Evolutionary conservation across 169 alveolate genomes (phyloP).

Genomic region (Cryptosporidium felis): DNA sequence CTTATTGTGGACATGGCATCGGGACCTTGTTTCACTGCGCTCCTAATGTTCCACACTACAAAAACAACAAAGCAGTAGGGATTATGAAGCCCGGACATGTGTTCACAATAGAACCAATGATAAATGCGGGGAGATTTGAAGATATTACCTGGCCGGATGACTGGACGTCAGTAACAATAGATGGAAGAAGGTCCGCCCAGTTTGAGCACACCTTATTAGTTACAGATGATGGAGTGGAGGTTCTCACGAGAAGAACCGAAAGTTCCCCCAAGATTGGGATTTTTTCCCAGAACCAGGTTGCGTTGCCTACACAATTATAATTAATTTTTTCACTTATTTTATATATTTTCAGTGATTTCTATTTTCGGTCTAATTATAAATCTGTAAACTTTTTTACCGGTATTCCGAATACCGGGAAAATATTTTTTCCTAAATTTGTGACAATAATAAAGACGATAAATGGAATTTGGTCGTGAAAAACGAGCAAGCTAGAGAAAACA

Average conservation of each 20-base stretch:
- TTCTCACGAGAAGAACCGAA: conserved; percentile 90
- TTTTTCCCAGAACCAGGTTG: conserved; percentile 6
- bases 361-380: background rate
- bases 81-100: conserved; percentile 95
- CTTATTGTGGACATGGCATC: conserved; percentile 98
- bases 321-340: background rate
- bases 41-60: conserved; percentile 97
- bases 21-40: conserved; percentile 96
- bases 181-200: conserved; percentile 88
- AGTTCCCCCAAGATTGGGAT: conserved; percentile 91
- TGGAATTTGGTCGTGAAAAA: no score
- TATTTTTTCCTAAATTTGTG: background rate
- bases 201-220: conserved; percentile 97
- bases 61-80: conserved; percentile 96
- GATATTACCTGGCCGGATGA: conserved; percentile 97
- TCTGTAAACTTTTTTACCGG: conserved; percentile 34
- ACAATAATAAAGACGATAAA: no score
- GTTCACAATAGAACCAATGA: conserved; percentile 99
- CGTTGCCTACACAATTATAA: background rate
- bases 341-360: background rate
- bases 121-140: conserved; percentile 93
- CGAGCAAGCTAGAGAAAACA: no score
- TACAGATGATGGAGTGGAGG: conserved; percentile 93
- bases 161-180: conserved; percentile 97
- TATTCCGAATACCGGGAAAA: conserved; percentile 38